These are phyloP conservation scores for Chlorociboria aeruginascens DNA, from an alignment of 495 filamentous ascomycete species.

Conservation along the genomic window DNA sequence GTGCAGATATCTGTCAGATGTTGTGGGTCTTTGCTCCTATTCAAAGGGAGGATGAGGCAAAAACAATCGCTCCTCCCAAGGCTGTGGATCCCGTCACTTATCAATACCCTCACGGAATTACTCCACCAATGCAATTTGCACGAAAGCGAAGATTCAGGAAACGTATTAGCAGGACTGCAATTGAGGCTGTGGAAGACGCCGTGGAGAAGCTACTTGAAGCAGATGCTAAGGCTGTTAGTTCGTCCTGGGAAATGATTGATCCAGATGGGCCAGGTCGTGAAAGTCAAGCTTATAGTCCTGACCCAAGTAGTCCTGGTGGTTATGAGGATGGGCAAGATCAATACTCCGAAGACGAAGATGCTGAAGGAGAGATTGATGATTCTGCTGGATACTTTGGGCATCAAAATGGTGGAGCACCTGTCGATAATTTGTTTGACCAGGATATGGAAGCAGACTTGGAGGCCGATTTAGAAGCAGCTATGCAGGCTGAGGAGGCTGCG, in stretches of 20 bases:
- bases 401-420: conserved; percentile 2
- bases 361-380: conserved; percentile 32
- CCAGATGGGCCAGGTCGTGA: conserved; percentile 36
- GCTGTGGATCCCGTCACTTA: conserved; percentile 51
- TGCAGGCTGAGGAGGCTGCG: conserved; percentile 15
- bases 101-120: conserved; percentile 85
- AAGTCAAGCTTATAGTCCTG: conserved; percentile 26
- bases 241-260: conserved; percentile 54
- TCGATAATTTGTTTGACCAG: background rate
- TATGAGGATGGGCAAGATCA: conserved; percentile 38
- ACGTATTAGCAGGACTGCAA: conserved; percentile 67
- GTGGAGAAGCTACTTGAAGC: conserved; percentile 64
- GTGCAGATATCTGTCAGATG: conserved; percentile 92
- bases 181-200: conserved; percentile 75
- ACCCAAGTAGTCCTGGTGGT: conserved; percentile 19
- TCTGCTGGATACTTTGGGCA: conserved; percentile 16
- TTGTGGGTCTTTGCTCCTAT: conserved; percentile 67
- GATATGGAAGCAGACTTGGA: conserved; percentile 23
- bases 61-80: conserved; percentile 46
- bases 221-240: conserved; percentile 47
- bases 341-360: conserved; percentile 34
- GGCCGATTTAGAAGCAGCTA: conserved; percentile 29
- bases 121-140: conserved; percentile 80
- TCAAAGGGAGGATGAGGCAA: conserved; percentile 61
- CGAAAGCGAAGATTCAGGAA: conserved; percentile 78